Conservation (phyloP, 345 rosid species). For the Salix suchowensis region DNA sequence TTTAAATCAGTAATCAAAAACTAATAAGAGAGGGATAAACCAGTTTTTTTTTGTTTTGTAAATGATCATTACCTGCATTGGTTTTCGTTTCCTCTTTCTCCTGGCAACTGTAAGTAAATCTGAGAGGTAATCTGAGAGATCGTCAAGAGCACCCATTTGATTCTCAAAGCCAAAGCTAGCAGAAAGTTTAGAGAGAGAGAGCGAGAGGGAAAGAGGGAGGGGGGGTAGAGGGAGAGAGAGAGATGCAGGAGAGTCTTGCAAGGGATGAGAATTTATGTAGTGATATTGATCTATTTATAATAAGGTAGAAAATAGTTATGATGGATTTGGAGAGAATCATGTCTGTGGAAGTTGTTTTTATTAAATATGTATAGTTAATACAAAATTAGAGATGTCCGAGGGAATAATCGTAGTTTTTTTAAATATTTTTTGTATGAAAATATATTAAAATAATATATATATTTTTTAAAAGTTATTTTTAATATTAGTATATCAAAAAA, state of each 20-base stretch:
- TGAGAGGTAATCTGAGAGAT: conserved; percentile 22
- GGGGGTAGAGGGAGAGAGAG: neutral
- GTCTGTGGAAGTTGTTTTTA: conserved; percentile 16
- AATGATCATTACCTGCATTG: conserved; percentile 37
- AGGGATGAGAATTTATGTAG: neutral
- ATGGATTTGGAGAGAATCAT: neutral
- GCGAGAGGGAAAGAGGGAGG: neutral
- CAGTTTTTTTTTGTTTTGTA: too few species aligned
- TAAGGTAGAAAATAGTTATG: neutral
- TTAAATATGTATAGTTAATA: neutral
- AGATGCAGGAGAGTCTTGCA: neutral
- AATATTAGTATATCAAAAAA: too few species aligned
- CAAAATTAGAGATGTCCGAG: too few species aligned
- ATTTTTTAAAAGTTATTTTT: too few species aligned
- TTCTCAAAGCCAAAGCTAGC: neutral
- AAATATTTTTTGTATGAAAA: too few species aligned
- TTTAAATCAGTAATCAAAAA: neutral
- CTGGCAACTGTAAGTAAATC: conserved; percentile 30
- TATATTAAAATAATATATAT: too few species aligned
- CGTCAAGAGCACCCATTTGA: conserved; percentile 47
- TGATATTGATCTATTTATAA: neutral
- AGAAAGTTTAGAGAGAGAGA: neutral
- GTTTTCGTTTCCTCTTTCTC: conserved; percentile 37
- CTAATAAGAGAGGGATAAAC: neutral
- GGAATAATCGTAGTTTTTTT: too few species aligned